A percentile compares a stretch with the other conserved stretches of the same genome.
Evolutionary conservation across 1,139 yeast species (phyloP).

Genomic region (Pichia sp.): DNA sequence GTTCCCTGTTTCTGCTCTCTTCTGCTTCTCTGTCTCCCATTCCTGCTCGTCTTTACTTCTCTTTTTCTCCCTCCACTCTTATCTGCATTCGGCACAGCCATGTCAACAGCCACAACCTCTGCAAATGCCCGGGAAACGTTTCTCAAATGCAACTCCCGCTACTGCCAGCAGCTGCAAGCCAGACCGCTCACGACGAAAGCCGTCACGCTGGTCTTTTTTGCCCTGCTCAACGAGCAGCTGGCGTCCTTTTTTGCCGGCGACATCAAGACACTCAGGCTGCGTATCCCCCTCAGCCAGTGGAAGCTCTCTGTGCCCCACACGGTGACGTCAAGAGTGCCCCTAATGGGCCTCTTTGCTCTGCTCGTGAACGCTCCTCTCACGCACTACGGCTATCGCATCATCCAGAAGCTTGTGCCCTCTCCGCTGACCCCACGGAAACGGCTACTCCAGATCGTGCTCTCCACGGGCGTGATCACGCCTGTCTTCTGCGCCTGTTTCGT

Average conservation of each 20-base stretch:
- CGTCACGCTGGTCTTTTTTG: conserved; percentile 54
- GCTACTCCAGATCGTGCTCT: conserved; percentile 55
- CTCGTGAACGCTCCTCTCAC: conserved; percentile 69
- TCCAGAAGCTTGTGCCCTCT: conserved; percentile 43
- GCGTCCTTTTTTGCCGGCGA: conserved; percentile 49
- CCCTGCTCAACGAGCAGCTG: conserved; percentile 56
- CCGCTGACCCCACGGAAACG: conserved; percentile 41
- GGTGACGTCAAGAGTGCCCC: conserved; percentile 46
- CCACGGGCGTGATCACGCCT: conserved; percentile 64
- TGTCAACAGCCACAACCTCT: neutral
- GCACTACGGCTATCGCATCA: conserved; percentile 52
- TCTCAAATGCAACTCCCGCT: conserved; percentile 6
- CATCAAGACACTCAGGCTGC: conserved; percentile 20
- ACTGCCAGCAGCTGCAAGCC: conserved; percentile 1
- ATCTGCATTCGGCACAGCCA: neutral
- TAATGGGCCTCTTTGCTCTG: conserved; percentile 72
- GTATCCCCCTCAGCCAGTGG: neutral
- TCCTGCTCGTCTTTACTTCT: too few relatives aligned
- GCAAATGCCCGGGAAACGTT: neutral
- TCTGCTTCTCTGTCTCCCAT: too few relatives aligned
- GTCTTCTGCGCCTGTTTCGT: conserved; percentile 55
- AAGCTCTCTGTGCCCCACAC: conserved; percentile 36
- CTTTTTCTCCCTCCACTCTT: too few relatives aligned
- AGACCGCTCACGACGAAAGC: conserved; percentile 60
- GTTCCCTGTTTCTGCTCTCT: too few relatives aligned